Base-by-base conservation (phyloP, 495 filamentous ascomycete genomes). In the Trichoderma parareesei region DNA sequence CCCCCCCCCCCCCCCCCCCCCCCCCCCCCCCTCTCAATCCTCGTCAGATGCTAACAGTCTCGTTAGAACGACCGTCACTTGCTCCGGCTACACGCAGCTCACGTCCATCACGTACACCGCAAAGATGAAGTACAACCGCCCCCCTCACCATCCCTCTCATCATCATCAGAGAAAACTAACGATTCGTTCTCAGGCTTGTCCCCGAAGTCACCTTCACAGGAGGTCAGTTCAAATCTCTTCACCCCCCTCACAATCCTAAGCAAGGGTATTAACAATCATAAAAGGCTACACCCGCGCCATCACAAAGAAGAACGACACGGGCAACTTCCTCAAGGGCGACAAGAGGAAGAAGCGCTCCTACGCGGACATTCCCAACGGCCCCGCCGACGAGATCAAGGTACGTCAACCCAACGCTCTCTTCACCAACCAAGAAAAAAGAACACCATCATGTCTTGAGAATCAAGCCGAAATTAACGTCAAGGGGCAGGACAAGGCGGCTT, bases 51-150 rank as follows among this genome's bases (percentile, higher is more conserved):
- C 53, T 57, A 37, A 57, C 53, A 1, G 27, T 10, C 48, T 0
- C 11, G 8, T 4, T 27, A 57, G 53, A 37, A 57, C 53, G 27
- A 57, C 53, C 20, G 53, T 57, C 20, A 57, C 53, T 57, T 57
- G 53, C 14, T 57, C 53, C 27, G 53, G 53, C 20, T 57, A 35
- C 53, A 57, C 53, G 9, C 53, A 57, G 33, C 53, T 57, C 53
- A 57, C 11, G 20, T 57, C 53, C 53, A 57, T 57, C 53, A 57
- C 53, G 10, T 57, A 57, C 53, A 57, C 53, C 53, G 53, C 53
- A 8, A 57, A 57, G 53, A 57, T 57, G 53, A 57, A 57, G 53
- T 57, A 57, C 11, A 27, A 55, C 48, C 18, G 20, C 53, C 13
- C 27, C 14, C 18, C 53, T 49, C 16, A 5, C 43, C 18, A 16